Base-by-base conservation (phyloP, 805 yeast genomes). In the Candida boidinii region DNA sequence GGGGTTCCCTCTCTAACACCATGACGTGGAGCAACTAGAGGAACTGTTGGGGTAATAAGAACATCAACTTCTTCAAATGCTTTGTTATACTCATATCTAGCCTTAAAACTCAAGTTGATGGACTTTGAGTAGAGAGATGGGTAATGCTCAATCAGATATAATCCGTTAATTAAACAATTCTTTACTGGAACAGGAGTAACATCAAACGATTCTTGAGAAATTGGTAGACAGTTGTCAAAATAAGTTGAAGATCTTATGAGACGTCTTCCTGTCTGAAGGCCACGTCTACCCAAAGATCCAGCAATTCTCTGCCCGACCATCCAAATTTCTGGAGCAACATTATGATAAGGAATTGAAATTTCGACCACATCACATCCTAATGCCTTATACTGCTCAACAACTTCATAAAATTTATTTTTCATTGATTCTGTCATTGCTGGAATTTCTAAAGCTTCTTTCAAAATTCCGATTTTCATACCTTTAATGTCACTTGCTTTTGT, bases 261-360 rank as follows among this genome's bases (percentile, higher is more conserved):
- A 28, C 51, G 36, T 16, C 54, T 44, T 16, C 55, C 54, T 2
- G 46, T 37, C 27, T 33, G 46, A 23, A 36, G 31, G 11, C 38
- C 47, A 34, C 21, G 19, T 19, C 28, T 46, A 33, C 37, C 39
- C 19, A 30, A 27, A 13, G 40, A 32, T 30, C 37, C 58, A 25
- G 48, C 49, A 34, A 39, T 43, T 37, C 51, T 51, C 33, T 40
- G 57, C 34, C 45, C 53, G 24, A 51, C 49, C 39, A 60, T 56
- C 65, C 65, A 59, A 29, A 60, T 49, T 23, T 54, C 56, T 7
- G 65, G 60, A 9, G 62, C 66, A 28, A 46, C 44, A 3, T 54
- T 36, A 37, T 60, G 65, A 36, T 52, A 40, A 10, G 64, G 66
- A 30, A 59, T 42, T 9, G 60, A 53, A 12, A 60, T 43, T 30